phyloP scores from a whole-genome alignment of 2,329 filamentous ascomycete species.

The Colletotrichum incanum region DNA sequence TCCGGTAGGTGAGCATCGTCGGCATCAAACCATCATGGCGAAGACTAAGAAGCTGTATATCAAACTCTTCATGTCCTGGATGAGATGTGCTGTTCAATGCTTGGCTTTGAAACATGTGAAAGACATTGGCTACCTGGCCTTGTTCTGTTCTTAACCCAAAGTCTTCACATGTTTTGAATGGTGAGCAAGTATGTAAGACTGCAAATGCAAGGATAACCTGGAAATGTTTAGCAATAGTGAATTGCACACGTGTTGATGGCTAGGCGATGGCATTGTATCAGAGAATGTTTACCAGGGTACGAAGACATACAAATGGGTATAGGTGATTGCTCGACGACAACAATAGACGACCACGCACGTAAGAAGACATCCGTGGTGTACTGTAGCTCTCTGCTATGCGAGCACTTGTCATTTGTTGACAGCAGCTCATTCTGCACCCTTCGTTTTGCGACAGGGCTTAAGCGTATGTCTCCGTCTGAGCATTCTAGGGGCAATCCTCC shows the following conservation, averaged over 20 bases:
- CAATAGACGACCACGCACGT: neutral
- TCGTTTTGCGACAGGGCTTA: too few species aligned
- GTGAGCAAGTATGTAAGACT: neutral
- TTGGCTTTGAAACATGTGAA: neutral
- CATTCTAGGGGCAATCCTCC: too few species aligned
- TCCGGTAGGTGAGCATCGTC: neutral
- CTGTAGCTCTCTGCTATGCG: too few species aligned
- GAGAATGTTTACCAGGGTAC: too few species aligned
- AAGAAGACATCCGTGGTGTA: neutral
- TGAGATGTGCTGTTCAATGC: neutral
- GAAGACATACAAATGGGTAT: neutral
- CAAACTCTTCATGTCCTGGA: neutral
- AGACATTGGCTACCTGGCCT: neutral
- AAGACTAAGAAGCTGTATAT: neutral
- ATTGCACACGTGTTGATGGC: neutral
- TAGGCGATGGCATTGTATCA: neutral
- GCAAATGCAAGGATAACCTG: neutral
- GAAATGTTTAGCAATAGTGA: neutral
- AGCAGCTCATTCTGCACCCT: neutral
- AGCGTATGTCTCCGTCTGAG: neutral
- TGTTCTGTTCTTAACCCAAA: neutral
- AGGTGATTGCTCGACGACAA: neutral
- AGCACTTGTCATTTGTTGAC: neutral
- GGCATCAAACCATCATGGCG: neutral
- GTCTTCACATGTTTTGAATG: neutral